Conservation (phyloP, 495 filamentous ascomycete genomes). For the Diplogelasinospora grovesii region DNA sequence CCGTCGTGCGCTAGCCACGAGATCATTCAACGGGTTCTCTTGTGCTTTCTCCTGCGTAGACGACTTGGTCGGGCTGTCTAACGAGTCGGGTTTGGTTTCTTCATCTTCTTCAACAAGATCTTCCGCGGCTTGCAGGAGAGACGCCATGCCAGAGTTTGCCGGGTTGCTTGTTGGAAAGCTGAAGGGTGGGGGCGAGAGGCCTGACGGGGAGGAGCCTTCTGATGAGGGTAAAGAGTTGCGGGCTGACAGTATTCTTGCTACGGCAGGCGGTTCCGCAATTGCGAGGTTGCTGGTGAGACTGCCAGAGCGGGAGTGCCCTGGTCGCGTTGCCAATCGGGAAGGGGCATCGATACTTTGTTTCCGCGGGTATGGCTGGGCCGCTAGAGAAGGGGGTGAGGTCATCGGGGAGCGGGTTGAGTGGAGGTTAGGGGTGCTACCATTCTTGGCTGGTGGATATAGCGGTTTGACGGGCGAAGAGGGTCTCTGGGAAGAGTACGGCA, state of each 20-base stretch:
- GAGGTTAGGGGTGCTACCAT: constrained; percentile 4
- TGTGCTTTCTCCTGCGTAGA: constrained; percentile 40
- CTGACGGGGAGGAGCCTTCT: constrained; percentile 15
- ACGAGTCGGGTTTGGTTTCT: constrained; percentile 25
- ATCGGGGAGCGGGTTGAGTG: constrained; percentile 18
- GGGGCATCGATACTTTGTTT: constrained; percentile 1
- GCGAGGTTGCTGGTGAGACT: constrained; percentile 22
- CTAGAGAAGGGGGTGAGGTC: constrained; percentile 1
- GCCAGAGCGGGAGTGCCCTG: constrained; percentile 13
- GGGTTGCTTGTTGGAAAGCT: constrained; percentile 10
- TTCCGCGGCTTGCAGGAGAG: constrained; percentile 43
- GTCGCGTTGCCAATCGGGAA: constrained; percentile 9
- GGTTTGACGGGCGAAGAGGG: constrained; percentile 39
- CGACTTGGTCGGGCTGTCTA: constrained; percentile 47
- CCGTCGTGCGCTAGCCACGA: constrained; percentile 75
- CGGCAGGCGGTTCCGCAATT: constrained; percentile 20
- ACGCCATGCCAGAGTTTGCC: constrained; percentile 27
- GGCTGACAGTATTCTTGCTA: constrained; percentile 14
- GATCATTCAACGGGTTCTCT: constrained; percentile 52
- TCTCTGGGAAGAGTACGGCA: constrained; percentile 25
- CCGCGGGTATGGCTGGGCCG: constrained; percentile 4
- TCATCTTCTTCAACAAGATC: constrained; percentile 30
- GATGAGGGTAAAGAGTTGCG: constrained; percentile 18
- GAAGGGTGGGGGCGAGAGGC: constrained; percentile 6
- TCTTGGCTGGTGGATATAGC: constrained; percentile 21